Base-by-base conservation (phyloP, 352 stramenopile genomes). In the Phytophthora podocarpi region DNA sequence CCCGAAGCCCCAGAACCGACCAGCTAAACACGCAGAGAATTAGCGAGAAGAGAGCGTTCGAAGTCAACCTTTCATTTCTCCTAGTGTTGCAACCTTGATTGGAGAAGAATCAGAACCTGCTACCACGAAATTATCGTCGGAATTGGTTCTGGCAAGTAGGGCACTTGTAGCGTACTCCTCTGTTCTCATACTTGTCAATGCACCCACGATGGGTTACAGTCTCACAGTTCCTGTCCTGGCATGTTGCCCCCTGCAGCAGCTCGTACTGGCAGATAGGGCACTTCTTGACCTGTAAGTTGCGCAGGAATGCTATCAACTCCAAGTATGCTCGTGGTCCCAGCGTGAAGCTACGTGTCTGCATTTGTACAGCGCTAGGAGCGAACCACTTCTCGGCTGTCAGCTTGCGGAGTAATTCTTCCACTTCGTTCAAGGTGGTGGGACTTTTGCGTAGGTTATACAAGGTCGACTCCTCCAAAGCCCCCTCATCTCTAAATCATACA, bases 241-340 rank as follows among this genome's bases (percentile, higher is more conserved):
- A 93, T 23, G 36, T 66, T 0, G 70, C 63, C 12, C 83, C 85
- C 39, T 92, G 85, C 16, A 95, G 64, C 67, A 92, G 69, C 59
- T 93, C 83, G 40, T 79, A 89, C 59, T 78, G 69, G 49, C 85
- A 95, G 53, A 95, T 92, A 39, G 72, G 59, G 52, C 85, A 95
- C 42, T 93, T 89, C 50, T 81, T 80, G 30, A 95, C 75, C 31
- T 92, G 79, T 16, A 95, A 45, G 41, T 91, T 78, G 20, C 82
- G 85, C 20, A 95, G 58, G 35, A 95, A 91, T 21, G 78, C 61
- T 16, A 87, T 78, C 13, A 95, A 63, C 57, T 95, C 85, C 18
- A 95, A 63, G 50, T 84, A 95, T 24, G 75, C 61, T 34, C 85
- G 81, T 23, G 83, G 83, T 1, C 85, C 85, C 20, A 93, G 67